Percentiles rank a stretch among this genome's conserved stretches.
phyloP scores from a whole-genome alignment of 352 stramenopile species.

The Pythium sukuiense region DNA sequence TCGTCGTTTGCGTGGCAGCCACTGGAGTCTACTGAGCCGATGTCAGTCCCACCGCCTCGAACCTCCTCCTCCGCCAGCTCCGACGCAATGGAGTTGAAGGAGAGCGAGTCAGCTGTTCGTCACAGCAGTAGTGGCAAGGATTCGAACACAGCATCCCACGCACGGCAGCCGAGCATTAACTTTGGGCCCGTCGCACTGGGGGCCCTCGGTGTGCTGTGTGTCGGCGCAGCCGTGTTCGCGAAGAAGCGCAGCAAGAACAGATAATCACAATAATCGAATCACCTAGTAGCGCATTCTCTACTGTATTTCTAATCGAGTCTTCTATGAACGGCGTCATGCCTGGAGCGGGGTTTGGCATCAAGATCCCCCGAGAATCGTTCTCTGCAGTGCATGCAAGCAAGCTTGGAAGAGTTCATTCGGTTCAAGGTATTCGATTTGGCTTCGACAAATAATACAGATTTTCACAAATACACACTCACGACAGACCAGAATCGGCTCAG shows the following conservation, averaged over 20 bases:
- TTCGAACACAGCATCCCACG: not conserved
- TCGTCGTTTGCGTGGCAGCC: not conserved
- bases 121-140: not conserved
- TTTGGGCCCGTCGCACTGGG: conserved; percentile 4
- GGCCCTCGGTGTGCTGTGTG: not conserved
- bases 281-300: no score
- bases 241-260: not conserved
- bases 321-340: no score
- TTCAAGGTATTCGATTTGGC: no score
- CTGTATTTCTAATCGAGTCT: no score
- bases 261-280: not conserved
- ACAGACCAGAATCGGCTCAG: not conserved
- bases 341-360: no score
- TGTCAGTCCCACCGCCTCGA: no score
- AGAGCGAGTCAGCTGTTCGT: not conserved
- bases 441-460: no score
- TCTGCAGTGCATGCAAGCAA: no score
- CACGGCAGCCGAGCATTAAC: not conserved
- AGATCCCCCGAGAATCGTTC: no score
- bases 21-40: not conserved
- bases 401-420: no score
- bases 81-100: not conserved
- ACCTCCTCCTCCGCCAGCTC: not conserved
- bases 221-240: not conserved
- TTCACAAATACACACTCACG: no score